Conservation (phyloP, 2,329 filamentous ascomycete genomes). For the Colletotrichum tofieldiae region DNA sequence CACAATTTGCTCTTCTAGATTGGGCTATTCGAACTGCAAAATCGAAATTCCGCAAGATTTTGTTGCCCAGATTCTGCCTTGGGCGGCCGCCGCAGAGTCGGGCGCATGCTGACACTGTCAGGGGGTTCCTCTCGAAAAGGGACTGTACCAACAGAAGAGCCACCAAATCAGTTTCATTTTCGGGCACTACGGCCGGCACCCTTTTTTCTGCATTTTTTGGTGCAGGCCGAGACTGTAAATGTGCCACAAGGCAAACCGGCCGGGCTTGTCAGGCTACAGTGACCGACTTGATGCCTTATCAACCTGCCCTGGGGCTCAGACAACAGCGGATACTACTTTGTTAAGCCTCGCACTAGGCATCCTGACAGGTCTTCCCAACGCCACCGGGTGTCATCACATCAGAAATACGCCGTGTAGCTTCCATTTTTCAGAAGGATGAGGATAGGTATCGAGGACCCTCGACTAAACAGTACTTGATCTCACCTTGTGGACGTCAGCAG, state of each 20-base stretch:
- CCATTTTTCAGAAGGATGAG: background rate
- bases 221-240: background rate
- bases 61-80: constrained; percentile 1
- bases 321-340: background rate
- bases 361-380: background rate
- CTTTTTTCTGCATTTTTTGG: background rate
- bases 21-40: background rate
- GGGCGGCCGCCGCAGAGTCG: constrained; percentile 18
- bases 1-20: background rate
- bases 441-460: background rate
- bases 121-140: background rate
- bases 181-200: background rate
- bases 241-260: constrained; percentile 9
- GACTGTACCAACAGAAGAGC: background rate
- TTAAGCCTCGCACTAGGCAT: constrained; percentile 13
- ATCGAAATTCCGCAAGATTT: background rate
- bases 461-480: background rate
- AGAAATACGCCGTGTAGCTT: constrained; percentile 9
- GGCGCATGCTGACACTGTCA: constrained; percentile 19
- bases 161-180: background rate
- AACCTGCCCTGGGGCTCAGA: background rate
- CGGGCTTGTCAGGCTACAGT: background rate
- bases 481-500: background rate
- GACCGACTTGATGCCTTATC: background rate
- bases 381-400: constrained; percentile 15